These are phyloP conservation scores for Populus trichocarpa DNA, from an alignment of 441 rosid species.

Conservation along the genomic window DNA sequence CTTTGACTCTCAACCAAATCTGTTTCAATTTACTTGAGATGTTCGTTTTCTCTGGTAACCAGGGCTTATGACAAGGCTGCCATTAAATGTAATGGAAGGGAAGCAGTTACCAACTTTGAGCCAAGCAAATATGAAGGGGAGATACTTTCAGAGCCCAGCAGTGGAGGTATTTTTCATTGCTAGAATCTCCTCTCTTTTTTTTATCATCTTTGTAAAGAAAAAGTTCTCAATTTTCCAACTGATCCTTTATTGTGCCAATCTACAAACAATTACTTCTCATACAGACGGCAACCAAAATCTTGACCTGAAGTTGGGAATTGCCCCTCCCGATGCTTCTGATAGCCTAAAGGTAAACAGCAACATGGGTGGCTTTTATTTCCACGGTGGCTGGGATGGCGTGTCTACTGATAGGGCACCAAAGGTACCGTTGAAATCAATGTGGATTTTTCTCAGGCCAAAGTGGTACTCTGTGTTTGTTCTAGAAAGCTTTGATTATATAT, in stretches of 20 bases:
- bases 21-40: slow-evolving; percentile 8
- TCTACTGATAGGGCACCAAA: slow-evolving; percentile 20
- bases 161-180: slow-evolving; percentile 27
- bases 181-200: not conserved
- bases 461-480: not conserved
- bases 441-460: not conserved
- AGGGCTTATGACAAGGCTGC: slow-evolving; percentile 98
- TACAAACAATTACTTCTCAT: not conserved
- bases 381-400: slow-evolving; percentile 22
- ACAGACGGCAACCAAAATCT: slow-evolving; percentile 36
- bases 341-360: slow-evolving; percentile 23
- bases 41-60: slow-evolving; percentile 16
- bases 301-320: slow-evolving; percentile 60
- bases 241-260: not conserved
- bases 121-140: slow-evolving; percentile 52
- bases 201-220: not conserved
- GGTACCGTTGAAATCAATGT: slow-evolving; percentile 25
- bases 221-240: not conserved
- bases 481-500: not conserved
- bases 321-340: slow-evolving; percentile 32
- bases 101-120: slow-evolving; percentile 87
- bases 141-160: slow-evolving; percentile 23
- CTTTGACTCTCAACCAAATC: not conserved
- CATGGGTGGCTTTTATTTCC: slow-evolving; percentile 15
- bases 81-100: slow-evolving; percentile 67